These are phyloP conservation scores for Cutaneotrichosporon sp. DNA, from an alignment of 1,284 basidiomycete genomes.

Conservation along the genomic window DNA sequence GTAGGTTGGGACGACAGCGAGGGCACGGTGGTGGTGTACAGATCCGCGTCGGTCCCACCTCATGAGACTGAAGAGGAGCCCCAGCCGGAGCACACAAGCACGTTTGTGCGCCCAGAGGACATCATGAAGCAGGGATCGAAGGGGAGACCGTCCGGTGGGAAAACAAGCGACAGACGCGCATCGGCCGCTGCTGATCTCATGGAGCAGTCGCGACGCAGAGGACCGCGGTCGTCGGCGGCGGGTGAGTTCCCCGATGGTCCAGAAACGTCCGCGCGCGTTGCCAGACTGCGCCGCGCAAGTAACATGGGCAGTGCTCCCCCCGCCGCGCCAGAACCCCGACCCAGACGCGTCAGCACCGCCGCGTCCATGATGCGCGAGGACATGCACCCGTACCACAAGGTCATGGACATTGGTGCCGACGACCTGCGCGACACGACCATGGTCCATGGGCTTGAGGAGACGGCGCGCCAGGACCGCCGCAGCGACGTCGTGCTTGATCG, in stretches of 20 bases:
- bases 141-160: neutral
- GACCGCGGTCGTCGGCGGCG: constrained; percentile 27
- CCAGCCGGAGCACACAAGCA: constrained; percentile 9
- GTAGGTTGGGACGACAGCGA: constrained; percentile 26
- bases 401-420: constrained; percentile 51
- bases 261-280: neutral
- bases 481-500: constrained; percentile 41
- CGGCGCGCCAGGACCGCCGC: constrained; percentile 16
- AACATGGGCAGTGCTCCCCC: neutral
- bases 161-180: neutral
- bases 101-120: constrained; percentile 27
- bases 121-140: constrained; percentile 17
- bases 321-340: neutral
- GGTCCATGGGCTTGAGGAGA: constrained; percentile 35
- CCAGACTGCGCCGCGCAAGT: neutral
- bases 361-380: constrained; percentile 8
- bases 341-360: neutral
- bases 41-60: constrained; percentile 16
- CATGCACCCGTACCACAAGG: neutral
- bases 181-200: constrained; percentile 24
- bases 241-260: constrained; percentile 1
- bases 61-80: constrained; percentile 4
- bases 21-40: constrained; percentile 36
- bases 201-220: constrained; percentile 29
- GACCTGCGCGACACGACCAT: constrained; percentile 48